These are phyloP conservation scores for Viola pubescens DNA, from an alignment of 441 rosid species.

Conservation along the genomic window DNA sequence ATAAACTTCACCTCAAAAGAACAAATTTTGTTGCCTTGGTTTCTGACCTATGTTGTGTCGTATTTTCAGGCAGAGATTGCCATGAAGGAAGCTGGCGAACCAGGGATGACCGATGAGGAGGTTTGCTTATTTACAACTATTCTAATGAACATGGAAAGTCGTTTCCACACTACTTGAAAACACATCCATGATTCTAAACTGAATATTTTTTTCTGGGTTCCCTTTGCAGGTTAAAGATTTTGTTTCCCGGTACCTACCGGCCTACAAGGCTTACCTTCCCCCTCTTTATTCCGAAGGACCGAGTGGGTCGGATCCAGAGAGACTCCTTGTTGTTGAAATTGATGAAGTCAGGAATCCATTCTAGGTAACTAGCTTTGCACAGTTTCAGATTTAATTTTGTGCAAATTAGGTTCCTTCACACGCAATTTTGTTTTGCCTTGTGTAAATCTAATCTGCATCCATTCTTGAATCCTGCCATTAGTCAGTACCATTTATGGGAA, in stretches of 20 bases:
- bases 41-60: slow-evolving; percentile 1
- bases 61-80: slow-evolving; percentile 76
- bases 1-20: neutral
- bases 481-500: no score
- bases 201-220: neutral
- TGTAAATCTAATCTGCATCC: no score
- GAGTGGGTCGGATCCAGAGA: slow-evolving; percentile 57
- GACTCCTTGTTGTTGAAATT: slow-evolving; percentile 56
- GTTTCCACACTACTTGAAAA: neutral
- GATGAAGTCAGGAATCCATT: slow-evolving; percentile 76
- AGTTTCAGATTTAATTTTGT: neutral
- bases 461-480: no score
- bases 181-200: neutral
- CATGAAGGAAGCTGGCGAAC: slow-evolving; percentile 77
- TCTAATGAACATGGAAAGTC: neutral
- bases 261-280: slow-evolving; percentile 83
- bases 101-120: slow-evolving; percentile 92
- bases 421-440: neutral
- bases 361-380: slow-evolving; percentile 22
- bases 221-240: slow-evolving; percentile 67
- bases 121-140: slow-evolving; percentile 23
- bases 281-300: slow-evolving; percentile 81
- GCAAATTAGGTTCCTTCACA: slow-evolving; percentile 10
- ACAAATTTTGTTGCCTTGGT: neutral
- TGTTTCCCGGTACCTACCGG: slow-evolving; percentile 83